Base-by-base conservation (phyloP, 2,329 filamentous ascomycete genomes). In the Pseudopyrenochaeta lycopersici region DNA sequence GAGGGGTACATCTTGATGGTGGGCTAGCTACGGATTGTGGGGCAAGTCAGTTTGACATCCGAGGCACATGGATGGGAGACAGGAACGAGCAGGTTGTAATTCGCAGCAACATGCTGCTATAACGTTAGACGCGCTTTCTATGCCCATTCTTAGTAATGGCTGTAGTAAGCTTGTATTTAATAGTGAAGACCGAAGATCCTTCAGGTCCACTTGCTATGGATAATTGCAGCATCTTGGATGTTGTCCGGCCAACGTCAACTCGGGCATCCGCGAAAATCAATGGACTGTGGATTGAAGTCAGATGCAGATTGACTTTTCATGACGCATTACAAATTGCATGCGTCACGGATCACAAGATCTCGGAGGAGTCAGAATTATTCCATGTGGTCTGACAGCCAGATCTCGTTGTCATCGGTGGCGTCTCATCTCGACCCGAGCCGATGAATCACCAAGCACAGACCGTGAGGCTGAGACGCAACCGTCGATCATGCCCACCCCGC, bases 401-500 rank as follows among this genome's bases (percentile, higher is more conserved):
- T 42, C 40, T 42, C 27, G 27, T 23, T 30, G 40, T 21, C 36
- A 42, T 42, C 40, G 27, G 40, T 33, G 32, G 36, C 55, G 55
- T 55, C 42, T 38, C 44, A 52, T 50, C 43, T 52, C 56, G 54
- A 50, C 51, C 51, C 48, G 44, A 58, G 27, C 40, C 47, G 47
- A 35, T 47, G 46, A 50, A 53, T 60, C 44, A 54, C 45, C 14
- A 35, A 49, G 54, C 56, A 51, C 45, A 42, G 54, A 47, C 56
- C 55, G 20, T 53, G 55, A 55, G 55, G 54, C 57, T 63, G 54
- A 58, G 38, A 41, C 46, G 29, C n/a, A 27, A 40, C 30, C 33
- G 46, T 43, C 52, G 49, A 50, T 60, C 48, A 50, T 27, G 23
- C 49, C 50, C 21, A 54, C 56, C 54, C 58, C 60, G 51, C 59